phyloP scores from a whole-genome alignment of 768 basidiomycete species.

The Suillus bovinus region DNA sequence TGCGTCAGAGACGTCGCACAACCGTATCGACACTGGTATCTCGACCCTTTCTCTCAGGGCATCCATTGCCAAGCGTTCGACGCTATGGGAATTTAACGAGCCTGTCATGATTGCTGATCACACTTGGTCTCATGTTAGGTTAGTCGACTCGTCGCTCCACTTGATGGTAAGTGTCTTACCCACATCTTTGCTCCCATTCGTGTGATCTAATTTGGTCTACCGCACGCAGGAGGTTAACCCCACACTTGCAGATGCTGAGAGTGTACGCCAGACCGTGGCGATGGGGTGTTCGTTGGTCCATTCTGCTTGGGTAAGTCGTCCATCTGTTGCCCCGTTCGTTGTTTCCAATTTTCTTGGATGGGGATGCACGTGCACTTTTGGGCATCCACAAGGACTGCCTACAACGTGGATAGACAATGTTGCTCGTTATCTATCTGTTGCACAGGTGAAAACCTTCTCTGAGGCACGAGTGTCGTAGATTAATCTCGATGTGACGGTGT shows the following conservation, averaged over 20 bases:
- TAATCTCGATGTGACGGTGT: neutral
- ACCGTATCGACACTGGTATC: too few species aligned
- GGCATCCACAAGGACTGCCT: neutral
- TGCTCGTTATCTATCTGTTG: neutral
- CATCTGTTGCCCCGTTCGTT: neutral
- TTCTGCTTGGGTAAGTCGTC: slow-evolving; percentile 71
- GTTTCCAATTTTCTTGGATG: neutral
- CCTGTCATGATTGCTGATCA: too few species aligned
- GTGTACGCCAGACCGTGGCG: slow-evolving; percentile 84
- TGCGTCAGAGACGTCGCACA: too few species aligned
- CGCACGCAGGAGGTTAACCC: slow-evolving; percentile 88
- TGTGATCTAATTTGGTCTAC: neutral
- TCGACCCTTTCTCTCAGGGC: too few species aligned
- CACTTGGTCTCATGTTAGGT: too few species aligned
- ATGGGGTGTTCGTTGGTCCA: slow-evolving; percentile 86
- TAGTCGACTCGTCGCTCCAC: slow-evolving; percentile 91
- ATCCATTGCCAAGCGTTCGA: too few species aligned
- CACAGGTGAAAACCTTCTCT: slow-evolving; percentile 1
- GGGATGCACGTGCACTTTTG: neutral
- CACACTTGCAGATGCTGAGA: slow-evolving; percentile 70
- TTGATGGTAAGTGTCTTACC: slow-evolving; percentile 70
- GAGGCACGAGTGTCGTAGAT: neutral
- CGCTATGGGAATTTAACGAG: too few species aligned
- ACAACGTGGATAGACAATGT: neutral
- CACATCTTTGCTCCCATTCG: too few species aligned